Base-by-base conservation (phyloP, 2,329 filamentous ascomycete genomes). In the Cercospora sp. region DNA sequence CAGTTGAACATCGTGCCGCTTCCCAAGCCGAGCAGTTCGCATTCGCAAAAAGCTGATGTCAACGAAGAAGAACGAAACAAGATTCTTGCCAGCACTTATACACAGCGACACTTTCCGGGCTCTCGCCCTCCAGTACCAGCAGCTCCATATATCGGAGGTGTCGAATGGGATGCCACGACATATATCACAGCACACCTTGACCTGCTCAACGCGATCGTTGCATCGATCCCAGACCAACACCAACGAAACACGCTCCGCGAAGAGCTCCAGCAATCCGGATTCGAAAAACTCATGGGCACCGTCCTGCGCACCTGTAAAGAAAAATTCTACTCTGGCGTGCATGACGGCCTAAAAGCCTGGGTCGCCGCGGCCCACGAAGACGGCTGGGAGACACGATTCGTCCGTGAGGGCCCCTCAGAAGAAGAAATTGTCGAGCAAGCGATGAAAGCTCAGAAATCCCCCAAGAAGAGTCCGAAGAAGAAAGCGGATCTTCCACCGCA, bases 121-220 rank as follows among this genome's bases (percentile, higher is more conserved):
- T 91, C 94, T 73, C 89, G 93, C 0, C 91, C 94, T 3, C 95
- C 95, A 0, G 93, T 98, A 0, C 93, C 94, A 28, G 94, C 95
- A 16, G 94, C 94, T 5, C 94, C 94, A 0, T 98, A 98, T 77
- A 94, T 98, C 51, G 95, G 95, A 60, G 94, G 95, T 64, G 95
- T 98, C 9, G 95, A 99, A 80, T 98, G 95, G 95, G 95, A 98
- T 78, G 95, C 95, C 2, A 98, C 95, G 9, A 97, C 97, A 80
- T 98, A 98, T 78, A 85, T 98, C 10, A 93, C 94, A 18, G 92
- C 91, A 0, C 94, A 99, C 76, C 85, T 99, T 9, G 95, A 98
- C 76, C 88, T 99, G 10, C 82, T 98, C 74, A 99, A 98, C 76
- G 94, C 93, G 32, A 88, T 98, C 66, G 82, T 98, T 66, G 92